Conservation (phyloP, 345 rosid genomes). For the Brassica napus region Da-Ae NC_063437.1:3026001-3026500, state of each 20-base stretch:
- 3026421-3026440: not conserved
- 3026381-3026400: slow-evolving; percentile 97
- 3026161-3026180: slow-evolving; percentile 96
- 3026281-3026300: slow-evolving; percentile 93
- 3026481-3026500: slow-evolving; percentile 83
- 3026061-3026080: slow-evolving; percentile 93
- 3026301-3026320: slow-evolving; percentile 86
- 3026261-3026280: slow-evolving; percentile 49
- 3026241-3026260: not conserved
- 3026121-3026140: not conserved
- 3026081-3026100: not conserved
- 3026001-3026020: slow-evolving; percentile 79
- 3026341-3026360: slow-evolving; percentile 65
- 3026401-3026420: not conserved
- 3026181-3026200: slow-evolving; percentile 98
- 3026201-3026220: slow-evolving; percentile 65
- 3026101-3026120: too few species aligned
- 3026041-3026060: slow-evolving; percentile 98
- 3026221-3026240: slow-evolving; percentile 10
- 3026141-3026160: slow-evolving; percentile 75
- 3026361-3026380: slow-evolving; percentile 85
- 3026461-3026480: not conserved
- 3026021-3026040: slow-evolving; percentile 98
- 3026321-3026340: slow-evolving; percentile 62
- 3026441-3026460: not conserved